Base-by-base conservation (phyloP, 805 yeast species). In the Ogataea ganodermae region DNA sequence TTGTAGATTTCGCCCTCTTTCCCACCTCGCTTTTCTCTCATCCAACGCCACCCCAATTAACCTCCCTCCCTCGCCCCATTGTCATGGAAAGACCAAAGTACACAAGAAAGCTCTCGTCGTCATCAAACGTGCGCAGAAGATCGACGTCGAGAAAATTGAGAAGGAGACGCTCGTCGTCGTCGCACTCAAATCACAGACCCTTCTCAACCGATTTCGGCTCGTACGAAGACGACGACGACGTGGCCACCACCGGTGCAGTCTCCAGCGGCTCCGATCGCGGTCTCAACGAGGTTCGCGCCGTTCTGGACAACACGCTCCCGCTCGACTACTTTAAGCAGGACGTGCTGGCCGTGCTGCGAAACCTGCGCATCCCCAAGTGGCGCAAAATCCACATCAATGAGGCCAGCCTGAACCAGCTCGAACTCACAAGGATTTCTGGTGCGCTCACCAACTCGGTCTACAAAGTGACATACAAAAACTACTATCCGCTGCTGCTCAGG, bases 371-470 rank as follows among this genome's bases (percentile, higher is more conserved):
- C 35, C 78, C 89, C 27, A 84, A 86, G 65, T 94, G 99, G 99
- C 80, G 83, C 57, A 74, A 74, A 51, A 75, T 83, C 24, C 55
- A 57, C 20, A 40, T 53, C 53, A 70, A 55, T 44, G 62, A 63
- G 3, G 58, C 59, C 53, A 57, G 71, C 7, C 65, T 76, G 16
- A 71, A 70, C 17, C 66, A 71, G 31, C 65, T 92, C 32, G 72
- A 67, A 18, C 65, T 91, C 17, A 73, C 69, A 33, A 76, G 96
- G 54, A 89, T 94, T 42, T 80, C 88, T 30, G 98, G 99, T 17
- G 99, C 99, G 0, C 75, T 94, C 64, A 94, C 98, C 17, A 94
- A 94, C 65, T 85, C 91, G 27, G 86, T 92, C 45, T 94, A 86
- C 65, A 82, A 82, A 59, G 78, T 94, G 17, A 51, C 72, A 40